Conservation (phyloP, 2,329 filamentous ascomycete genomes). For the Neopestalotiopsis sp. region DNA sequence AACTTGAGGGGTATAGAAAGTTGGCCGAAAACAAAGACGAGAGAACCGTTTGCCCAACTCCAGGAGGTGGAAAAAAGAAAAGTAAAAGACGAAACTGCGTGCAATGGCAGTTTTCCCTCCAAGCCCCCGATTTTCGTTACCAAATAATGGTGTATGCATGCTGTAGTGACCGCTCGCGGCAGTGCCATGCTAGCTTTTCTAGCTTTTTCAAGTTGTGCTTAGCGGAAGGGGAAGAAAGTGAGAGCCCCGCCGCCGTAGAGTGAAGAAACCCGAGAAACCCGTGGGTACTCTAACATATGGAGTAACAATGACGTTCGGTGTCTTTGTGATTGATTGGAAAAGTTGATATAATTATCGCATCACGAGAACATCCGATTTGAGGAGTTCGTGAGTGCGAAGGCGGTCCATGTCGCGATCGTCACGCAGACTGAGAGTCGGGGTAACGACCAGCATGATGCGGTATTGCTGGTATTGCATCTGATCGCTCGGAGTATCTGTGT, state of each 20-base stretch:
- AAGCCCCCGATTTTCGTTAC: background rate
- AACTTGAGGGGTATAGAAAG: background rate
- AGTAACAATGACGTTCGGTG: background rate
- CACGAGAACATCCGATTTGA: constrained; percentile 35
- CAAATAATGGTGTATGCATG: background rate
- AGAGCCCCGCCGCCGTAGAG: background rate
- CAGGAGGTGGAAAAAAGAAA: background rate
- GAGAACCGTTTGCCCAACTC: background rate
- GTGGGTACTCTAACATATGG: constrained; percentile 10
- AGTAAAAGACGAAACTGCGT: background rate
- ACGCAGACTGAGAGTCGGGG: constrained; percentile 29
- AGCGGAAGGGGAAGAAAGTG: background rate
- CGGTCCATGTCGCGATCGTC: constrained; percentile 31
- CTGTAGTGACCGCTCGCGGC: background rate
- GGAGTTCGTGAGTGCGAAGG: constrained; percentile 28
- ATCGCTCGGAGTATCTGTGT: constrained; percentile 22
- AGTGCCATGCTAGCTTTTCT: background rate
- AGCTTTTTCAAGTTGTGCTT: background rate
- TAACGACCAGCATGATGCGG: constrained; percentile 34
- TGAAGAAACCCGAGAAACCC: constrained; percentile 1
- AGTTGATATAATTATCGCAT: constrained; percentile 31
- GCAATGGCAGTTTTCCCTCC: background rate
- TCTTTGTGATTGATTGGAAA: background rate
- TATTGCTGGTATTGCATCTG: constrained; percentile 30
- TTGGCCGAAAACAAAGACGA: background rate